Evolutionary conservation across 768 basidiomycete genomes (phyloP).

Genomic region (Gymnopilus dilepis): DNA sequence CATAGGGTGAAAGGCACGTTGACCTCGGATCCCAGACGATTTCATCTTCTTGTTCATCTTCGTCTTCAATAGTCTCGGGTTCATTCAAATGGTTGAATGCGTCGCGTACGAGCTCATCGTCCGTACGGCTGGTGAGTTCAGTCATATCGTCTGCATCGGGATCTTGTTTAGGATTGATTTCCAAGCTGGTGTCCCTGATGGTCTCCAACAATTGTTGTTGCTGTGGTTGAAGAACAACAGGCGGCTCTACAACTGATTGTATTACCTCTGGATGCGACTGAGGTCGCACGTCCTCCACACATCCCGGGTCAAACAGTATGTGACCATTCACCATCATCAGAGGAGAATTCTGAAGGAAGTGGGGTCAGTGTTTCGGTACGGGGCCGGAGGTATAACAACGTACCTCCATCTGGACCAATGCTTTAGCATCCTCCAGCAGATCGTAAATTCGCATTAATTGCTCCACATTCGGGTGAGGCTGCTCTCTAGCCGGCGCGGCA

Average conservation of each 20-base stretch:
- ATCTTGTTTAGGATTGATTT: constrained; percentile 25
- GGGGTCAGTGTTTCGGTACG: neutral
- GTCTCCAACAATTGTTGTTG: constrained; percentile 31
- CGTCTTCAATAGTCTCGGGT: constrained; percentile 45
- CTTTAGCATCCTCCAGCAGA: constrained; percentile 72
- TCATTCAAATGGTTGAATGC: constrained; percentile 59
- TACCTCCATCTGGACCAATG: constrained; percentile 65
- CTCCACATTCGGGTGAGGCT: constrained; percentile 90
- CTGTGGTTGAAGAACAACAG: constrained; percentile 10
- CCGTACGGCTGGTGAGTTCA: constrained; percentile 73
- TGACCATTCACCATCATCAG: constrained; percentile 40
- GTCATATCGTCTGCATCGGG: constrained; percentile 64
- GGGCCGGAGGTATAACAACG: neutral
- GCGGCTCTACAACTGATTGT: constrained; percentile 3
- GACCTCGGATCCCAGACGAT: constrained; percentile 80
- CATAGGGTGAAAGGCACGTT: constrained; percentile 4
- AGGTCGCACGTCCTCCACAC: constrained; percentile 31
- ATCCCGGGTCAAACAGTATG: constrained; percentile 39
- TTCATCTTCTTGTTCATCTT: constrained; percentile 69
- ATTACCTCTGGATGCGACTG: constrained; percentile 20
- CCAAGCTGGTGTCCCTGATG: constrained; percentile 30
- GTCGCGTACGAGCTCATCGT: constrained; percentile 81
- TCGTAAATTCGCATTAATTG: constrained; percentile 94
- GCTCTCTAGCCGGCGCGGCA: constrained; percentile 35
- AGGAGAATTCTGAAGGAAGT: constrained; percentile 43